Evolutionary conservation across 2,329 filamentous ascomycete genomes (phyloP), one percentile per base, ranked within the genome.

Genomic region (Diaporthe nobilis): DNA sequence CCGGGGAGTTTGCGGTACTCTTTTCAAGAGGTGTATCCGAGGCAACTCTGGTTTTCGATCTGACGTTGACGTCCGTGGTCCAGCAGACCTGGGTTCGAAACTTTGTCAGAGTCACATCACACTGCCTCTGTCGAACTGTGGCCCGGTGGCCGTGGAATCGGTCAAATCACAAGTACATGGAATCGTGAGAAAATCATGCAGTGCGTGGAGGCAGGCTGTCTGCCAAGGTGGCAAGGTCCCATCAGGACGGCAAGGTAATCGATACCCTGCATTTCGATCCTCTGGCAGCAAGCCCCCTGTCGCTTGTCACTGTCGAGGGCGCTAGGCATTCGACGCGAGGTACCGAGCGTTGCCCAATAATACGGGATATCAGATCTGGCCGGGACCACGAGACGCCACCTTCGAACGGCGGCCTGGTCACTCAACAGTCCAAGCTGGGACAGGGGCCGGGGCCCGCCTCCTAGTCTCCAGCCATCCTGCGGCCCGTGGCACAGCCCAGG

Each of bases 391-490:
- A 72, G 67, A 75, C 75, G 73, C 65, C 72, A 68, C 61, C 57
- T 76, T 74, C 42, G 73, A 74, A 75, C 74, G 73, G 71, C 47
- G 58, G 25, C 58, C 58, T 53, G 65, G 49, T 70, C 42, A 8
- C 25, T 67, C 47, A 57, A 72, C 68, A 72, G 73, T 71, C 75
- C 51, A 49, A 75, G 55, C 67, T 72, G 47, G 37, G 31, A 63
- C 68, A 75, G 63, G 73, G 75, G 63, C 53, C 73, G 51, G 73
- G 75, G 68, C 47, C n/a, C 25, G 34, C 15, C 61, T 63, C 72
- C 51, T 72, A 57, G 67, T 55, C 37, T 49, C 72, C 44, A 75
- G 75, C 75, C 68, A 77, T 77, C 73, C 75, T 77, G 75, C 75
- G 75, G 75, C 73, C 75, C 75, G 75, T 77, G 75, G 61, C 47